A percentile compares a stretch with the other conserved stretches of the same genome.
phyloP scores from a whole-genome alignment of 495 filamentous ascomycete species.

The Daldinia decipiens region DNA sequence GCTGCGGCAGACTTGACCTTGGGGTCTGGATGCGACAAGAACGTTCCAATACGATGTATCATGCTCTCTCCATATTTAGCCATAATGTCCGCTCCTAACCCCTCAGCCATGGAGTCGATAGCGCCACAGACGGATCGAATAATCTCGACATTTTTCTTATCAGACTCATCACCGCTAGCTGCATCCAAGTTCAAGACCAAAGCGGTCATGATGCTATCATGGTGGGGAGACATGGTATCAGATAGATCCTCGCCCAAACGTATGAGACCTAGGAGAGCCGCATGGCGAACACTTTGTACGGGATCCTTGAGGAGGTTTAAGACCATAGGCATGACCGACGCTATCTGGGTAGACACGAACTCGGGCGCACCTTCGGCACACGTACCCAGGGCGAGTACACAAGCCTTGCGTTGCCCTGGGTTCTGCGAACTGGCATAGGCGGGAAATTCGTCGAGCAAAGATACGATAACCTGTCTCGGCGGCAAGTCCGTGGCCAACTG shows the following conservation, averaged over 20 bases:
- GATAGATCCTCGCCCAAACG: conserved; percentile 92
- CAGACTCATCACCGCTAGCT: conserved; percentile 63
- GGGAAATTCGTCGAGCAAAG: conserved; percentile 84
- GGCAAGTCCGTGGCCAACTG: conserved; percentile 87
- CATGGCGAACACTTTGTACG: conserved; percentile 82
- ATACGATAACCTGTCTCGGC: conserved; percentile 93
- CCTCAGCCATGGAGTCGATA: conserved; percentile 89
- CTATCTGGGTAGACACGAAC: conserved; percentile 90
- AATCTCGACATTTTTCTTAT: conserved; percentile 80
- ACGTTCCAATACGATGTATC: conserved; percentile 80
- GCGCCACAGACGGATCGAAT: conserved; percentile 90
- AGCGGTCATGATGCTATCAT: conserved; percentile 81
- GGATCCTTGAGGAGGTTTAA: conserved; percentile 85
- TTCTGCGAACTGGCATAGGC: conserved; percentile 77
- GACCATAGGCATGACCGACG: conserved; percentile 85
- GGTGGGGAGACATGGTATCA: conserved; percentile 84
- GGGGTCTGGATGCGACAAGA: conserved; percentile 83
- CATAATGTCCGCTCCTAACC: conserved; percentile 85
- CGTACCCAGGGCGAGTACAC: conserved; percentile 90
- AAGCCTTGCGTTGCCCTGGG: conserved; percentile 84
- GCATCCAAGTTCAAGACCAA: conserved; percentile 89
- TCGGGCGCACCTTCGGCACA: conserved; percentile 97
- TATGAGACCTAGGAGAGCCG: conserved; percentile 85
- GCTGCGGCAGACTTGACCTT: conserved; percentile 90
- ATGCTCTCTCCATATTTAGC: conserved; percentile 82